Percentiles rank a stretch among this genome's conserved stretches.
phyloP scores from a whole-genome alignment of 768 basidiomycete genomes.

The Termitomyces eurrhizus region DNA sequence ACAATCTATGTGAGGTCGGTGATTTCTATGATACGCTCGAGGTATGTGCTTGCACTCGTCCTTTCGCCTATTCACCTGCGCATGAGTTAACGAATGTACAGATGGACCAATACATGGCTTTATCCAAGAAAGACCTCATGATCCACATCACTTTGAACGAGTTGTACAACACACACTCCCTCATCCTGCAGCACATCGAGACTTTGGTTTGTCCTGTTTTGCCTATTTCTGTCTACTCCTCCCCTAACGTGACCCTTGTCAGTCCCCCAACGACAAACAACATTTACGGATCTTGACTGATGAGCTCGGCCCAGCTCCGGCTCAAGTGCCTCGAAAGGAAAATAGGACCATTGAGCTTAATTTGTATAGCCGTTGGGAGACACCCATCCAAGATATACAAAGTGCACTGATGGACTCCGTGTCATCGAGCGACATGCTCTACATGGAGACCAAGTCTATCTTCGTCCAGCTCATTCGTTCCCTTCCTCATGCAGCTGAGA shows the following conservation, averaged over 20 bases:
- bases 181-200: constrained; percentile 94
- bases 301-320: constrained; percentile 89
- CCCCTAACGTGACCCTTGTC: constrained; percentile 2
- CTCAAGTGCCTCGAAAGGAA: constrained; percentile 97
- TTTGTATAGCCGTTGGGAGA: constrained; percentile 98
- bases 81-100: constrained; percentile 25
- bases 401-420: constrained; percentile 96
- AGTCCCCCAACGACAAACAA: constrained; percentile 98
- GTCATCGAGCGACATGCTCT: constrained; percentile 96
- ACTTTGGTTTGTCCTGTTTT: constrained; percentile 61
- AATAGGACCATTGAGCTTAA: constrained; percentile 90
- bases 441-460: constrained; percentile 99
- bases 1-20: constrained; percentile 95
- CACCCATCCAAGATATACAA: constrained; percentile 95
- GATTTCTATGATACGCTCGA: constrained; percentile 99
- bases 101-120: constrained; percentile 99
- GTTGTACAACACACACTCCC: constrained; percentile 96
- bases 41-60: constrained; percentile 40
- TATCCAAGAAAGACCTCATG: constrained; percentile 97
- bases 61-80: not conserved
- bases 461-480: constrained; percentile 97
- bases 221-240: not conserved
- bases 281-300: constrained; percentile 95
- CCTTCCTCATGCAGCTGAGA: constrained; percentile 78
- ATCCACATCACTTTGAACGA: constrained; percentile 99